A percentile compares a stretch with the other conserved stretches of the same genome.
phyloP scores from a whole-genome alignment of 768 basidiomycete genomes.

The Gymnopilus junonius region DNA sequence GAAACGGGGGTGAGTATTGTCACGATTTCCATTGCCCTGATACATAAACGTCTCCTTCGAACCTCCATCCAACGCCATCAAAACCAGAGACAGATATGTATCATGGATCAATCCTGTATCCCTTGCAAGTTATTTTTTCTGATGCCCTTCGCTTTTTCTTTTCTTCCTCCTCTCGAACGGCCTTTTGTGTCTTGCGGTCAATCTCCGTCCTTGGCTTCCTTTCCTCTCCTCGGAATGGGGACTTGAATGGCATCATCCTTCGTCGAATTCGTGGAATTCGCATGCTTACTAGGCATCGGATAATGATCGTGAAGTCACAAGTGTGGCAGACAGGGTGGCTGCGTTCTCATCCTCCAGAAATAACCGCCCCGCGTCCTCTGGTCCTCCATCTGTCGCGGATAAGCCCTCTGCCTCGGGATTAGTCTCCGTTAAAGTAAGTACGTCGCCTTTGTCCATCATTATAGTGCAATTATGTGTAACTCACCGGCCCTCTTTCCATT shows the following conservation, averaged over 20 bases:
- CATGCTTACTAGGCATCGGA: constrained; percentile 37
- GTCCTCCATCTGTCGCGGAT: constrained; percentile 32
- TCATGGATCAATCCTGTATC: constrained; percentile 12
- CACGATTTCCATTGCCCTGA: constrained; percentile 10
- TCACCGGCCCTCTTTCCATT: constrained; percentile 6
- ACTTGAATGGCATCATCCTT: constrained; percentile 7
- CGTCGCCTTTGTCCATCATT: constrained; percentile 4
- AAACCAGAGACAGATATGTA: constrained; percentile 13
- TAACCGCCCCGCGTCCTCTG: constrained; percentile 19
- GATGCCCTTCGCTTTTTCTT: constrained; percentile 12
- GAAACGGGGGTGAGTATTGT: constrained; percentile 19
- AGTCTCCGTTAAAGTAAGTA: constrained; percentile 31
- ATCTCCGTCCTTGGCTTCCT: constrained; percentile 2
- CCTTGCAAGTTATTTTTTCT: constrained; percentile 10
- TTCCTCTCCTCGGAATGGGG: constrained; percentile 4
- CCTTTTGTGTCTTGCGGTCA: background rate
- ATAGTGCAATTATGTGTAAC: background rate
- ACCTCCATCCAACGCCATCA: constrained; percentile 6
- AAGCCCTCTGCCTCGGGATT: constrained; percentile 30
- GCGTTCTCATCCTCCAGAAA: constrained; percentile 48
- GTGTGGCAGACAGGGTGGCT: constrained; percentile 57
- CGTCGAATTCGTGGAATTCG: constrained; percentile 2
- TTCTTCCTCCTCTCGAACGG: background rate
- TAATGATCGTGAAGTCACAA: constrained; percentile 44
- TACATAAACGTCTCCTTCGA: constrained; percentile 10